Evolutionary conservation across 352 stramenopile species (phyloP), one percentile per base, ranked within the genome.

Genomic region (Phytophthora fragariae): DNA sequence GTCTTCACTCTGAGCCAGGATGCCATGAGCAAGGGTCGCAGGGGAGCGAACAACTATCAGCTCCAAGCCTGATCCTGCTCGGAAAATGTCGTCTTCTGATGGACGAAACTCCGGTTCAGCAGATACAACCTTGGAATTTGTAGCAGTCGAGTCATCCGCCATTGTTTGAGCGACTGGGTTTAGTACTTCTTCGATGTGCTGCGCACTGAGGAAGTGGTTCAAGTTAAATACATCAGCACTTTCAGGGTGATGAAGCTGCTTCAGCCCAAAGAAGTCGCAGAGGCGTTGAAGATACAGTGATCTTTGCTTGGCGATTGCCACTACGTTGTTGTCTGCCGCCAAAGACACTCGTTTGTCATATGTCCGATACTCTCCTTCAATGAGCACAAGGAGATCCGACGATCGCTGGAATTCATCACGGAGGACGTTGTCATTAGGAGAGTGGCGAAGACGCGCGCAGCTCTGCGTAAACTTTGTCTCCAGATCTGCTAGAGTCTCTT

Each of bases 331-430:
- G 4, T 76, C 50, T 19, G 84, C 84, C 21, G 85, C 85, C 8
- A 91, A 37, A 24, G 58, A 58, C 1, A 79, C 70, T 15, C 77
- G 76, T 27, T 77, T 78, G 56, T 91, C 86, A 70, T 94, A 96
- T 12, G 79, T 58, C 11, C 92, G 87, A 73, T 98, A 97, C 24
- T 89, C 84, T 6, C 49, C 66, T 70, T 97, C 92, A 39, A 97
- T 89, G 14, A 76, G 27, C 24, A 83, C 80, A 2, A 98, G 76
- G 1, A 97, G 47, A 14, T 75, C 67, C 0, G 84, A 82, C 1
- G 81, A 85, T 0, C 58, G 68, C 5, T 81, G 65, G 57, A 97
- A 97, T 24, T 85, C 83, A 1, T 62, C 54, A 19, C 92, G 77
- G 14, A 98, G 73, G 17, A 85, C 69, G 0, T 39, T 65, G 37